Percentiles rank a stretch among this genome's conserved stretches.
Conservation (phyloP, 495 filamentous ascomycete genomes). For the Trichocladium uniseriatum region DNA sequence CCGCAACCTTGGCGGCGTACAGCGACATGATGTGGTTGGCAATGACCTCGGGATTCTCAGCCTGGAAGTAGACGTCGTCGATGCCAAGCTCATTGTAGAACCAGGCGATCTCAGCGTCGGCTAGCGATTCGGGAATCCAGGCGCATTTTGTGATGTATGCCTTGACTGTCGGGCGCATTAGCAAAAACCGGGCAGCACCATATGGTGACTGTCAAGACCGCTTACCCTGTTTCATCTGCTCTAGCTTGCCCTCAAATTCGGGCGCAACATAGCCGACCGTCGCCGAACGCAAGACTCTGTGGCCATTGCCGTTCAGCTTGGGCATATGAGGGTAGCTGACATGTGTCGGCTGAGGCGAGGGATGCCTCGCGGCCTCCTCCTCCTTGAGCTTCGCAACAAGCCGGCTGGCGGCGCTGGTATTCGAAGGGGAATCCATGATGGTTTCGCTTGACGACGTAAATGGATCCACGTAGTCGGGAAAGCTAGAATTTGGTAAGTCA, state of each 20-base stretch:
- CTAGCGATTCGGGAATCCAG: constrained; percentile 78
- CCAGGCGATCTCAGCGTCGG: constrained; percentile 81
- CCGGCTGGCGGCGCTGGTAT: constrained; percentile 23
- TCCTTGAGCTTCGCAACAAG: constrained; percentile 26
- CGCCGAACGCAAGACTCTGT: constrained; percentile 68
- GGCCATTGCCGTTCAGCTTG: constrained; percentile 46
- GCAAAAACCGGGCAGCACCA: not conserved
- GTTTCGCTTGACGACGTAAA: constrained; percentile 30
- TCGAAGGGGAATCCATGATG: constrained; percentile 21
- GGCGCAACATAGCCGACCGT: constrained; percentile 95
- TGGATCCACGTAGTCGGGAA: constrained; percentile 31
- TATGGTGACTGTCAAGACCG: too few species aligned
- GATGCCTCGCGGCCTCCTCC: constrained; percentile 37
- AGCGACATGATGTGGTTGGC: constrained; percentile 90
- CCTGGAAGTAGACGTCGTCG: constrained; percentile 98
- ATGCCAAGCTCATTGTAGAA: constrained; percentile 97
- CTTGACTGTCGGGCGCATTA: constrained; percentile 32
- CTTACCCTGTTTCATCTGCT: constrained; percentile 86
- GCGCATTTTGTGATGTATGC: constrained; percentile 38
- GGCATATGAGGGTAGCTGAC: constrained; percentile 65
- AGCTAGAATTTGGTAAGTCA: constrained; percentile 35
- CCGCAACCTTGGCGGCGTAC: constrained; percentile 94
- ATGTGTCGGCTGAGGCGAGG: constrained; percentile 88
- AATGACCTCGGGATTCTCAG: constrained; percentile 77
- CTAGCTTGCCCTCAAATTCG: constrained; percentile 85